These are phyloP conservation scores for Venturia pyrina DNA, from an alignment of 2,329 filamentous ascomycete genomes.

Conservation along the genomic window DNA sequence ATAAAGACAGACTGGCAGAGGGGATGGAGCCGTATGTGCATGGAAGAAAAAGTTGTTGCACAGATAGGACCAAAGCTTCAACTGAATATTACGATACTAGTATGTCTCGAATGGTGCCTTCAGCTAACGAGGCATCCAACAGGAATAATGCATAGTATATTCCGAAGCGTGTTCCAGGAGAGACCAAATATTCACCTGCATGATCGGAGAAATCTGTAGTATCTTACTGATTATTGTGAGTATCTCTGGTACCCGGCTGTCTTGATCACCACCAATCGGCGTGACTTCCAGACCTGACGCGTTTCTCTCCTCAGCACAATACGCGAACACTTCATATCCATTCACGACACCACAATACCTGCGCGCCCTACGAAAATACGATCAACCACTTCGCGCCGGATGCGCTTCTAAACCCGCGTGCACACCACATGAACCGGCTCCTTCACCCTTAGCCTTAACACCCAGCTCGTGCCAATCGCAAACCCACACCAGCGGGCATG, in stretches of 20 bases:
- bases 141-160: no score
- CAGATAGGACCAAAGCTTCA: neutral
- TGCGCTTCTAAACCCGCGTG: neutral
- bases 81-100: neutral
- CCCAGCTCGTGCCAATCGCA: constrained; percentile 16
- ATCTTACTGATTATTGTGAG: no score
- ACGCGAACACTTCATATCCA: neutral
- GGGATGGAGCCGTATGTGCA: neutral
- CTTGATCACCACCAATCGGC: no score
- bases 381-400: neutral
- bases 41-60: neutral
- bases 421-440: neutral
- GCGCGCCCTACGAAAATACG: neutral
- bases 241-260: no score
- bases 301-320: neutral
- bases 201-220: no score
- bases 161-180: no score
- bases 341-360: neutral
- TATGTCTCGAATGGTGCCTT: no score
- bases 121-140: no score
- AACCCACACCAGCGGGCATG: constrained; percentile 14
- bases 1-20: neutral
- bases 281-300: no score
- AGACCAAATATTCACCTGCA: no score
- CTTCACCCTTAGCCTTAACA: constrained; percentile 16